These are phyloP conservation scores for Fusarium verticillioides DNA, from an alignment of 2,329 filamentous ascomycete species.

Conservation along the genomic window DNA sequence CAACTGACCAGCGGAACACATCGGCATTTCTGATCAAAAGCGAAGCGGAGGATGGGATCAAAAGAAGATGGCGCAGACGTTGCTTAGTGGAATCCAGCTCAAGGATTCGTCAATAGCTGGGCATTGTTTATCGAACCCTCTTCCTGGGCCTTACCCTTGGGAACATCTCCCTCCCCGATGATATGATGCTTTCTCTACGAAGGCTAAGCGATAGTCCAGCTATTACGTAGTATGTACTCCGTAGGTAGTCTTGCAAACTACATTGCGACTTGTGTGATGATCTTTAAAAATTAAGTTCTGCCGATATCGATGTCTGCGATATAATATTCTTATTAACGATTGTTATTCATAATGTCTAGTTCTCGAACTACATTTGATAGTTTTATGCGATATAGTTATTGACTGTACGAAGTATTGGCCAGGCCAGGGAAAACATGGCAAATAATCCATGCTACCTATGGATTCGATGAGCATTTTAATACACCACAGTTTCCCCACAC, in stretches of 20 bases:
- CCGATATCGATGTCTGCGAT: conserved; percentile 18
- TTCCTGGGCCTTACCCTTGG: conserved; percentile 13
- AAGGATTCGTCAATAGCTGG: conserved; percentile 27
- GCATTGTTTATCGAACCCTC: conserved; percentile 36
- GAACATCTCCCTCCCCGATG: conserved; percentile 31
- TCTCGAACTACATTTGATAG: conserved; percentile 3
- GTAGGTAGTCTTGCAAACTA: conserved; percentile 4
- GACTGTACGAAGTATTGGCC: neutral
- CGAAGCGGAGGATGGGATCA: conserved; percentile 2
- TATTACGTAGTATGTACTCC: neutral
- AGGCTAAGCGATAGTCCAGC: conserved; percentile 5
- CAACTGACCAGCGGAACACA: conserved; percentile 30
- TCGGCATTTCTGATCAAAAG: conserved; percentile 12
- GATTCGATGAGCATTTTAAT: neutral
- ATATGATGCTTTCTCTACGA: conserved; percentile 22
- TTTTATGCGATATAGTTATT: neutral
- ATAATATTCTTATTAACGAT: neutral
- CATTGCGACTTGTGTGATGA: conserved; percentile 38
- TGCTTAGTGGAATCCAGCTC: conserved; percentile 11
- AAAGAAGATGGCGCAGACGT: conserved; percentile 18
- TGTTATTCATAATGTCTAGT: conserved; percentile 1
- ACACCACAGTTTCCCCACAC: conserved; percentile 20
- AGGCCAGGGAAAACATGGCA: neutral
- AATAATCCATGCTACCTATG: neutral
- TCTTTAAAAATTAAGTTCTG: conserved; percentile 15